Evolutionary conservation across 163 green algal genomes (phyloP).

Genomic region (Chloromonas sp.): DNA sequence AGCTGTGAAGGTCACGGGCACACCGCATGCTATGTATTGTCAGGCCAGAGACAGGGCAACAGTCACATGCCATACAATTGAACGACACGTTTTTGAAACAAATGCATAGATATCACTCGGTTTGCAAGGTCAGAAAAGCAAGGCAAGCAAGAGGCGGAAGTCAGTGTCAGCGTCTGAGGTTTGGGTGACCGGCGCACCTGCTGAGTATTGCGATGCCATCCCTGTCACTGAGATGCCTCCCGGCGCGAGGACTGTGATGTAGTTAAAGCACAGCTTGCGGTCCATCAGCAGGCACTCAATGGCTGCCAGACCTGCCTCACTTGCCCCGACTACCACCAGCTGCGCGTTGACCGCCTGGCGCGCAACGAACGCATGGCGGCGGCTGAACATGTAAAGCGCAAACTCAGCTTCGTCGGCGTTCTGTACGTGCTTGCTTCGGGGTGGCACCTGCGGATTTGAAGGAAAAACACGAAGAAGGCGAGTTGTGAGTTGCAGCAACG

Average conservation of each 20-base stretch:
- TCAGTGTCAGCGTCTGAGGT: too few species aligned
- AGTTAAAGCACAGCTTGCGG: conserved; percentile 42
- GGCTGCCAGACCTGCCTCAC: conserved; percentile 49
- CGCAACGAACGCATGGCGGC: conserved; percentile 24
- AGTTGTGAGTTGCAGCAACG: too few species aligned
- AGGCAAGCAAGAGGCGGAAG: not conserved
- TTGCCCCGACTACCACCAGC: conserved; percentile 53
- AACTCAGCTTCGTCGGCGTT: conserved; percentile 26
- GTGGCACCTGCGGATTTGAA: conserved; percentile 16
- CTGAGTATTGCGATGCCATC: conserved; percentile 23
- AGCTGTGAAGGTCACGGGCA: too few species aligned
- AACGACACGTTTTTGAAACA: too few species aligned
- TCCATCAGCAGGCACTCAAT: conserved; percentile 55
- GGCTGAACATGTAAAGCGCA: conserved; percentile 49
- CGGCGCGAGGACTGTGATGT: conserved; percentile 56
- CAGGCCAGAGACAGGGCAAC: too few species aligned
- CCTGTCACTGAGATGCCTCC: conserved; percentile 41
- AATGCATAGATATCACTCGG: not conserved
- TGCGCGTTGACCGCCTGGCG: conserved; percentile 41
- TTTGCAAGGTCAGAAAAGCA: not conserved
- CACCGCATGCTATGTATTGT: too few species aligned
- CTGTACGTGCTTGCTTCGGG: conserved; percentile 18
- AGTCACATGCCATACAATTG: too few species aligned
- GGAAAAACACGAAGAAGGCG: too few species aligned
- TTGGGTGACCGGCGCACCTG: not conserved